Base-by-base conservation (phyloP, 345 rosid genomes). In the Pelargonium nanum region DNA sequence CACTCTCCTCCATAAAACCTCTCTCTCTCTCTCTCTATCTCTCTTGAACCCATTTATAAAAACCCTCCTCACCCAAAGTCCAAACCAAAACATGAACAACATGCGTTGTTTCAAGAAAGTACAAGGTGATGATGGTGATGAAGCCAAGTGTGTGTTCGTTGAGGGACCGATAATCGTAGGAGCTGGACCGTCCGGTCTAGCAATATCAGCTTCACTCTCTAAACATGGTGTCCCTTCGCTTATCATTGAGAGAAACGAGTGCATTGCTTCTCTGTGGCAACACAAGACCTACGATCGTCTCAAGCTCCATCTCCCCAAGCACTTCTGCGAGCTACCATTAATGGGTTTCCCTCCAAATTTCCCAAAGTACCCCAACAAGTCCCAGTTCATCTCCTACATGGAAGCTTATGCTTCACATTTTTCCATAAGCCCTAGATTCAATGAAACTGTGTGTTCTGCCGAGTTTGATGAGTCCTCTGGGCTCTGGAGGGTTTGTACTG, bases 121-220 rank as follows among this genome's bases (percentile, higher is more conserved):
- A 22, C 25, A 21, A 1, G 9, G 57, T 12, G 10, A 21, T 48
- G 53, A 48, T 22, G 19, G 56, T 26, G 15, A 56, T 48, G 32
- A 48, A n/a, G 25, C 4, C 56, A 58, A 25, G 58, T 8, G 25
- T 12, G 57, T 30, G 53, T 45, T 50, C 22, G 45, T 75, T 20
- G 28, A 63, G 5, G 78, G 78, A 45, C 75, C 78, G 6, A 70
- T 75, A 55, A 67, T 75, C 32, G 60, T 75, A 24, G 78, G 78
- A 0, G 78, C 78, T 0, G 78, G 78, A 2, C 78, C 78, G 7
- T 75, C 78, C 6, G 78, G 78, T 4, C 70, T 75, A 0, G 78
- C 78, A 13, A 72, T 65, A 9, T 55, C 78, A 12, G 78, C 78
- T 19, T 75, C 75, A 57, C 64, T 75, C 0, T 70, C 65, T 30